These are phyloP conservation scores for Schizosaccharomyces japonicus DNA, from an alignment of 805 yeast species.

Conservation along the genomic window DNA sequence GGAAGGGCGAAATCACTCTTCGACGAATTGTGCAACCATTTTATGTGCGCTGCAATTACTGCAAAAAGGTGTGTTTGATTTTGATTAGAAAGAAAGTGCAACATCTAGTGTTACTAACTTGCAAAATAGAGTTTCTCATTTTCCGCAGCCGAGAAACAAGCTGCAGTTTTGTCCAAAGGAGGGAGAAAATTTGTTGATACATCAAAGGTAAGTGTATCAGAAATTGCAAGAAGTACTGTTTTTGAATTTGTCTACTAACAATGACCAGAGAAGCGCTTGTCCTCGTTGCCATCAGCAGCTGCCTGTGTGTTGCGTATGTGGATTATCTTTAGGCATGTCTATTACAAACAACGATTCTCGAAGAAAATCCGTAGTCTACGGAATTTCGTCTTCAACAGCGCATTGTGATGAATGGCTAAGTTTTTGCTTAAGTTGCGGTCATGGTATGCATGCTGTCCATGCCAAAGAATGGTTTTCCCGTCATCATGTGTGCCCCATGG, in stretches of 20 bases:
- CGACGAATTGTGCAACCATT: constrained; percentile 46
- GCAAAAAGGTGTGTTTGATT: constrained; percentile 28
- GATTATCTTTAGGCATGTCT: constrained; percentile 1
- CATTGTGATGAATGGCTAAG: constrained; percentile 65
- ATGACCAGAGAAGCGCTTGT: constrained; percentile 7
- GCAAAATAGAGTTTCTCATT: no score
- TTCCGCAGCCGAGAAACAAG: constrained; percentile 5
- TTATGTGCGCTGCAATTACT: constrained; percentile 54
- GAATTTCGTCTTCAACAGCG: neutral
- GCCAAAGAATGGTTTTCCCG: constrained; percentile 88
- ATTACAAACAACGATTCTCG: neutral
- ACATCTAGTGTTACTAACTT: neutral
- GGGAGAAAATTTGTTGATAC: neutral
- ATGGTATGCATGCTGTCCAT: constrained; percentile 85
- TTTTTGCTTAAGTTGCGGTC: constrained; percentile 74
- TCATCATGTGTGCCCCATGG: constrained; percentile 78
- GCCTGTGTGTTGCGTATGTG: neutral
- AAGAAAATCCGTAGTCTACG: neutral
- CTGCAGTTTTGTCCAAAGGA: neutral
- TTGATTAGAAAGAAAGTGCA: neutral
- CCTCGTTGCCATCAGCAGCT: constrained; percentile 1
- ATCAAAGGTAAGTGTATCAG: neutral
- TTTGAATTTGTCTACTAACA: no score
- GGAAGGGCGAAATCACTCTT: constrained; percentile 25
- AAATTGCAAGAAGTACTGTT: neutral